Conservation (phyloP, 1,284 basidiomycete species). For the Ceratobasidium sp. region DNA sequence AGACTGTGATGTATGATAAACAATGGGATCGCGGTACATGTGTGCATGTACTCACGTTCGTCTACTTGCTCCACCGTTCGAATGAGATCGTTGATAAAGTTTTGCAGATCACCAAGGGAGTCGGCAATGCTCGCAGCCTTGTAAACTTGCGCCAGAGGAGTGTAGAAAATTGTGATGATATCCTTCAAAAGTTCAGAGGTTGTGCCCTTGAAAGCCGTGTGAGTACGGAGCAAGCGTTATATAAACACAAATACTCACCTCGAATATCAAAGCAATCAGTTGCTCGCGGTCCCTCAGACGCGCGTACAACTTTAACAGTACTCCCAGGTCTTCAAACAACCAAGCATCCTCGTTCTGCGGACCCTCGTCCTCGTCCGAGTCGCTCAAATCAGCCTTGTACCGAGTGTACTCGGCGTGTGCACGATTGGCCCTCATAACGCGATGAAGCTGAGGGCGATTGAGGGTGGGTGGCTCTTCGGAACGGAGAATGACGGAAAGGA, state of each 20-base stretch:
- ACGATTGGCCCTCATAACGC: conserved; percentile 74
- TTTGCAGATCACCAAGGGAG: conserved; percentile 89
- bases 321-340: conserved; percentile 88
- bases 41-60: conserved; percentile 62
- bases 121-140: conserved; percentile 97
- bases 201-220: conserved; percentile 67
- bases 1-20: conserved; percentile 58
- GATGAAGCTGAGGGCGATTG: conserved; percentile 75
- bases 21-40: neutral
- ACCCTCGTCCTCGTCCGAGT: conserved; percentile 92
- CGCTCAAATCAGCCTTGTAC: conserved; percentile 66
- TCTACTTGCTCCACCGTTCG: conserved; percentile 91
- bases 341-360: conserved; percentile 92
- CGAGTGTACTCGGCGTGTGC: conserved; percentile 78
- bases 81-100: conserved; percentile 95
- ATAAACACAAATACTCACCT: conserved; percentile 62
- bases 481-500: conserved; percentile 84
- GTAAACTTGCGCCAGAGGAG: conserved; percentile 98
- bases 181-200: conserved; percentile 96
- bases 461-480: conserved; percentile 78
- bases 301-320: conserved; percentile 79
- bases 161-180: conserved; percentile 98
- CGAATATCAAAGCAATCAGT: conserved; percentile 91
- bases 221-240: neutral
- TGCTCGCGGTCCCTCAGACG: conserved; percentile 89